Percentiles rank a stretch among this genome's conserved stretches.
These are phyloP conservation scores for Purpureocillium takamizusanense DNA, from an alignment of 2,329 filamentous ascomycete genomes.

Conservation along the genomic window DNA sequence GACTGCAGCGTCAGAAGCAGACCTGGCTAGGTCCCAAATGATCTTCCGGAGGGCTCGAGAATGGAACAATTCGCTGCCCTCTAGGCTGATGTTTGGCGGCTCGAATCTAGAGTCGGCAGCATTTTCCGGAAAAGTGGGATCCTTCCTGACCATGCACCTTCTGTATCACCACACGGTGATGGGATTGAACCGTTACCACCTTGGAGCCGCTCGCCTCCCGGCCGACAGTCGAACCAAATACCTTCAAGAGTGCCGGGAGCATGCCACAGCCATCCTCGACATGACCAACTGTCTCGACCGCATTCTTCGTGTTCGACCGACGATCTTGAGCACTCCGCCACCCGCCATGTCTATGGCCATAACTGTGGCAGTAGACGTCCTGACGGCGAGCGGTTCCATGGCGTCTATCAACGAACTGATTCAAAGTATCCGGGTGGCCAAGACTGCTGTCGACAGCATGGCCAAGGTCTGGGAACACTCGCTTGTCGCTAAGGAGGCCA, in stretches of 20 bases:
- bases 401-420: conserved; percentile 41
- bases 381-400: conserved; percentile 50
- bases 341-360: conserved; percentile 56
- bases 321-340: conserved; percentile 34
- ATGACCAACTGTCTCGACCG: conserved; percentile 32
- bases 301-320: conserved; percentile 21
- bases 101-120: conserved; percentile 50
- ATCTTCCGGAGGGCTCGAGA: conserved; percentile 41
- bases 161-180: conserved; percentile 57
- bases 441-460: conserved; percentile 46
- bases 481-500: conserved; percentile 36
- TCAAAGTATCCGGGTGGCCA: conserved; percentile 41
- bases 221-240: conserved; percentile 32
- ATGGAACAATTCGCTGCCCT: conserved; percentile 51
- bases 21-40: conserved; percentile 29
- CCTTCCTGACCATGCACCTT: conserved; percentile 56
- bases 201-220: conserved; percentile 27
- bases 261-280: conserved; percentile 43
- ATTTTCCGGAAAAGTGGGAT: conserved; percentile 42
- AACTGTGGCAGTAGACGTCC: conserved; percentile 55
- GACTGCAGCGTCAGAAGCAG: conserved; percentile 14
- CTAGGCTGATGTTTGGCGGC: conserved; percentile 41
- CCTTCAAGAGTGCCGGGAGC: conserved; percentile 37
- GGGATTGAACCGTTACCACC: conserved; percentile 54
- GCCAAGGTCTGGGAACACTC: conserved; percentile 51